phyloP scores from a whole-genome alignment of 2,329 filamentous ascomycete genomes.

The Botrytis aclada region DNA sequence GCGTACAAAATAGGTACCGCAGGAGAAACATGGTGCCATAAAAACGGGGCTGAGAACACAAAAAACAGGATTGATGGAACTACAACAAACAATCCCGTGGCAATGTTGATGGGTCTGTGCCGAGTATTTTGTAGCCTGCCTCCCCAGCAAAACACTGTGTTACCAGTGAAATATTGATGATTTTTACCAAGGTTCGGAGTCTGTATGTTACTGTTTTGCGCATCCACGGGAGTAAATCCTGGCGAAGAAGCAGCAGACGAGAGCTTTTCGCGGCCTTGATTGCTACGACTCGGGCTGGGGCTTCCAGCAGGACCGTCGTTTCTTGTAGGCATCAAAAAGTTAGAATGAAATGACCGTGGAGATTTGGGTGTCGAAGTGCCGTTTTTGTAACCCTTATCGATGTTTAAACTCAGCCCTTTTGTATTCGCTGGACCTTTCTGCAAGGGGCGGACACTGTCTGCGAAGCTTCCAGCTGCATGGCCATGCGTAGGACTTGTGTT shows the following conservation, averaged over 20 bases:
- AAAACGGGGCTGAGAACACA: conserved; percentile 69
- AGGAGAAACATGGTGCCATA: conserved; percentile 87
- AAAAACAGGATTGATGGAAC: conserved; percentile 82
- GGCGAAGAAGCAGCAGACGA: conserved; percentile 77
- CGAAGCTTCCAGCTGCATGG: conserved; percentile 59
- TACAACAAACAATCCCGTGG: conserved; percentile 76
- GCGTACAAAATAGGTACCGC: conserved; percentile 86
- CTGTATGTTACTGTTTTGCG: conserved; percentile 30
- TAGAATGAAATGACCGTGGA: conserved; percentile 72
- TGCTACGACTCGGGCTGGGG: conserved; percentile 53
- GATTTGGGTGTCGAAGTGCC: conserved; percentile 60
- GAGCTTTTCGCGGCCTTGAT: conserved; percentile 75
- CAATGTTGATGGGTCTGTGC: conserved; percentile 83
- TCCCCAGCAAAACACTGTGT: conserved; percentile 83
- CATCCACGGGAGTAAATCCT: conserved; percentile 52
- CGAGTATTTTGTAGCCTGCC: conserved; percentile 86
- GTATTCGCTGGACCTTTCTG: conserved; percentile 37
- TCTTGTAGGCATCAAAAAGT: conserved; percentile 63
- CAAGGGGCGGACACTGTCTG: conserved; percentile 77
- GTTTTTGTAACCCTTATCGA: conserved; percentile 57
- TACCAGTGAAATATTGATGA: conserved; percentile 90
- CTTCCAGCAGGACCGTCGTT: conserved; percentile 48
- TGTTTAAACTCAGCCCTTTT: conserved; percentile 53
- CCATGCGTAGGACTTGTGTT: conserved; percentile 70
- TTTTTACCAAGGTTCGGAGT: conserved; percentile 61